Conservation (phyloP, 164 flowering plant genomes). For the Piper longum region DNA sequence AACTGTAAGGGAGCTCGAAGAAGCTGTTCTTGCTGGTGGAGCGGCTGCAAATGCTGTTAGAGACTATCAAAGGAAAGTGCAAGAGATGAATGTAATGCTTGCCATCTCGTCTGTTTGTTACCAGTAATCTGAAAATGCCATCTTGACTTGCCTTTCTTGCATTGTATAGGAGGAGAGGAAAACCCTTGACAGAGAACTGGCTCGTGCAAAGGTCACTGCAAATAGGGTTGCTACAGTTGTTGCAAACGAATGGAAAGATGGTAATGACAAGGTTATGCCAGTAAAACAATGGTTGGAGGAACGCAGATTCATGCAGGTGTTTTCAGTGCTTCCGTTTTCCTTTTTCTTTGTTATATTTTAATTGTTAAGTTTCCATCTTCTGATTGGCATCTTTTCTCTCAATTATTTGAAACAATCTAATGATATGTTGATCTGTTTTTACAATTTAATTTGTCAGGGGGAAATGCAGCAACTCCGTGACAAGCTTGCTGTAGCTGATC, state of each 20-base stretch:
- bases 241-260: slow-evolving; percentile 98
- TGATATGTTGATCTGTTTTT: no score
- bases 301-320: slow-evolving; percentile 77
- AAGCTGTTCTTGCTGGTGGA: slow-evolving; percentile 98
- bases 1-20: slow-evolving; percentile 92
- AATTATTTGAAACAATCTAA: neutral
- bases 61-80: slow-evolving; percentile 94
- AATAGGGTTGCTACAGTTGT: slow-evolving; percentile 90
- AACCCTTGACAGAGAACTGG: slow-evolving; percentile 89
- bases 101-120: slow-evolving; percentile 1
- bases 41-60: slow-evolving; percentile 99
- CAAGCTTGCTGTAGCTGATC: slow-evolving; percentile 75
- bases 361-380: neutral
- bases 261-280: slow-evolving; percentile 98
- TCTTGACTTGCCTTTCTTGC: neutral
- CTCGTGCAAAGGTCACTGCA: slow-evolving; percentile 95
- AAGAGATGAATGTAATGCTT: slow-evolving; percentile 86
- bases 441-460: slow-evolving; percentile 34
- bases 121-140: neutral
- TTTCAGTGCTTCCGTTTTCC: neutral
- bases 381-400: slow-evolving; percentile 1
- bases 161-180: slow-evolving; percentile 68
- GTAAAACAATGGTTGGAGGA: slow-evolving; percentile 98
- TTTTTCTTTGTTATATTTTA: neutral
- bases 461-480: slow-evolving; percentile 98